These are phyloP conservation scores for Pichia cabralensis DNA, from an alignment of 805 yeast genomes.

Conservation along the genomic window DNA sequence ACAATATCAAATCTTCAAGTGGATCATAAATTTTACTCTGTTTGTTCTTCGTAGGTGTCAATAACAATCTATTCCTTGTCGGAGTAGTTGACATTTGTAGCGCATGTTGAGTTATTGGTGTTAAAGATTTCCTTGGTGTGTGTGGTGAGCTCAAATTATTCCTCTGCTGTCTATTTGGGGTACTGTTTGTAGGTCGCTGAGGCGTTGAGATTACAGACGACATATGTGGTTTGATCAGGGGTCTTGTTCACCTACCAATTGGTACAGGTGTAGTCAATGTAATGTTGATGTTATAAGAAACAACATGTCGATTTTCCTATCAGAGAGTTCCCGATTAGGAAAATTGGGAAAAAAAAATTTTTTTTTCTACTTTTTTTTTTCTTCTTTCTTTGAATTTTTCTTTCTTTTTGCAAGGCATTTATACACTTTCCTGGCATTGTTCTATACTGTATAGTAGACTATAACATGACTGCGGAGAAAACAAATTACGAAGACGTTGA, in stretches of 20 bases:
- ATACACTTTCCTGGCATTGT: too few relatives aligned
- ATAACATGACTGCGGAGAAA: too few relatives aligned
- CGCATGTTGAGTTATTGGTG: slow-evolving; percentile 24
- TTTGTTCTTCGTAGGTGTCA: slow-evolving; percentile 21
- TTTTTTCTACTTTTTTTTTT: background rate
- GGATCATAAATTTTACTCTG: slow-evolving; percentile 23
- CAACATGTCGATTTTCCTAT: too few relatives aligned
- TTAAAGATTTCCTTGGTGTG: slow-evolving; percentile 22
- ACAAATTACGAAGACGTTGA: background rate
- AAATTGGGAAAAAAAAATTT: background rate
- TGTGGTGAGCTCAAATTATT: slow-evolving; percentile 15
- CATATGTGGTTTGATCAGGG: background rate
- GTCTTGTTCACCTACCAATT: background rate
- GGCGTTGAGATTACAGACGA: background rate
- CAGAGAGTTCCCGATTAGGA: too few relatives aligned
- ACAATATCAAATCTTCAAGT: slow-evolving; percentile 19
- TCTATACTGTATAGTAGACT: too few relatives aligned
- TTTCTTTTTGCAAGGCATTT: background rate
- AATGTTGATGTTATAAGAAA: too few relatives aligned
- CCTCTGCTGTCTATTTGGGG: too few relatives aligned
- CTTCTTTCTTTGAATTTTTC: background rate
- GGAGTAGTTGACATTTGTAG: slow-evolving; percentile 25
- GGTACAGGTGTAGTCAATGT: too few relatives aligned
- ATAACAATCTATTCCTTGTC: slow-evolving; percentile 18
- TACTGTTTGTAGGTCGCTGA: slow-evolving; percentile 20